Percentiles rank a stretch among this genome's conserved stretches.
These are phyloP conservation scores for Fagus sylvatica DNA, from an alignment of 306 rosid species.

Conservation along the genomic window DNA sequence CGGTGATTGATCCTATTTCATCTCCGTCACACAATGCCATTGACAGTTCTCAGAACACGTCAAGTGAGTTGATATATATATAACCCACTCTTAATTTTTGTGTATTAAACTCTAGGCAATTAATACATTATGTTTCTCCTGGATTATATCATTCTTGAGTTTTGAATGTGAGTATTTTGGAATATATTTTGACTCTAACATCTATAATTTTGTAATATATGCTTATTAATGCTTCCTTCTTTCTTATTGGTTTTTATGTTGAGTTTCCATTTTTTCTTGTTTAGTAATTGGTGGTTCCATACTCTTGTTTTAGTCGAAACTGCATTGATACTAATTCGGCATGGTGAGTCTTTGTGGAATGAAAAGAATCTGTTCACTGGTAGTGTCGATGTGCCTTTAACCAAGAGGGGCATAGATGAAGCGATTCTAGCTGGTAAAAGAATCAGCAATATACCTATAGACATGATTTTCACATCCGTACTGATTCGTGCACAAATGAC, in stretches of 20 bases:
- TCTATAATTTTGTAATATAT: too few species aligned
- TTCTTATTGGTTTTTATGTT: too few species aligned
- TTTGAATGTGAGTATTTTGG: too few species aligned
- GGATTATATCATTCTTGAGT: too few species aligned
- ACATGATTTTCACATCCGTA: slow-evolving; percentile 87
- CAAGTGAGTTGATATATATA: slow-evolving; percentile 49
- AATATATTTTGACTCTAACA: too few species aligned
- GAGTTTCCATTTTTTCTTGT: slow-evolving; percentile 4
- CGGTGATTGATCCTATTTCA: slow-evolving; percentile 66
- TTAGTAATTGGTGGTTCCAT: too few species aligned
- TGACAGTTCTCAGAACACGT: slow-evolving; percentile 58
- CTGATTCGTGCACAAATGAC: slow-evolving; percentile 99
- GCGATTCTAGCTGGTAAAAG: slow-evolving; percentile 99
- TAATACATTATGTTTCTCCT: too few species aligned
- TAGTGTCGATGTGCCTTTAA: slow-evolving; percentile 95
- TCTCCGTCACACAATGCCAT: slow-evolving; percentile 57
- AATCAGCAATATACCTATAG: slow-evolving; percentile 92
- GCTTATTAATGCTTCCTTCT: too few species aligned
- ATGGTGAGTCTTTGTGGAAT: slow-evolving; percentile 95
- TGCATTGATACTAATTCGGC: slow-evolving; percentile 88
- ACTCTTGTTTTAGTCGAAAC: slow-evolving; percentile 65
- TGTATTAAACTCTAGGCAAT: too few species aligned
- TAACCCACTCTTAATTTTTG: background rate
- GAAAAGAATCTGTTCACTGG: slow-evolving; percentile 97
- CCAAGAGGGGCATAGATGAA: slow-evolving; percentile 93